Conservation (phyloP, 225 moss, liverwort and hornwort species). For the Thuidium tamariscinum region DNA sequence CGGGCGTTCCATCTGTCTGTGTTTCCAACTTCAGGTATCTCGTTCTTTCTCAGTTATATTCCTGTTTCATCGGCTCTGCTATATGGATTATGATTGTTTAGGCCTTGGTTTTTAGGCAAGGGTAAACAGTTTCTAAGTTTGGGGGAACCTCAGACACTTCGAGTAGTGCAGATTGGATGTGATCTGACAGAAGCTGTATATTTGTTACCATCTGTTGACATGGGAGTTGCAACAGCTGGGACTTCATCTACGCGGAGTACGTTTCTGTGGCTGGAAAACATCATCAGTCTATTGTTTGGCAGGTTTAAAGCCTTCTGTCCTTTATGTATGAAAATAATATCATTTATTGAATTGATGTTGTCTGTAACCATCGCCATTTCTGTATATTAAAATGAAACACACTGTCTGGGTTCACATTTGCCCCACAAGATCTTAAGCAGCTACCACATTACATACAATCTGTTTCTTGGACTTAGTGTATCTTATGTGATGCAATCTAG, state of each 20-base stretch:
- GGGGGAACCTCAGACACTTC: background rate
- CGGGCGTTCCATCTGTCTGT: conserved; percentile 72
- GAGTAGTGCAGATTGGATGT: background rate
- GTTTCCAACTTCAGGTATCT: conserved; percentile 85
- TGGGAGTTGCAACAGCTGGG: conserved; percentile 61
- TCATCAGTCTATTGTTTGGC: conserved; percentile 79
- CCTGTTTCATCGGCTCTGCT: background rate
- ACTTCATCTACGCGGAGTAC: conserved; percentile 93
- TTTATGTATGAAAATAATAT: background rate
- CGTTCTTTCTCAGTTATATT: background rate
- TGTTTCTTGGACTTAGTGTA: background rate
- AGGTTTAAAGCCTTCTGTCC: conserved; percentile 26
- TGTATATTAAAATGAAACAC: background rate
- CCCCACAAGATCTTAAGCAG: background rate
- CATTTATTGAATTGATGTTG: background rate
- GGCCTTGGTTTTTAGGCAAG: background rate
- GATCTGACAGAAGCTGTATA: background rate
- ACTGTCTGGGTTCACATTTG: background rate
- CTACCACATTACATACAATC: background rate
- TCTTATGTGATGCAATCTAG: background rate
- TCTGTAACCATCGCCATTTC: background rate
- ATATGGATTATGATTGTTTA: background rate
- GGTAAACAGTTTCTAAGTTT: background rate
- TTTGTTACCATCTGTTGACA: background rate
- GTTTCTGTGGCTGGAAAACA: conserved; percentile 62